These are phyloP conservation scores for Astragalus membranaceus DNA, from an alignment of 306 rosid genomes.

Conservation along the genomic window DNA sequence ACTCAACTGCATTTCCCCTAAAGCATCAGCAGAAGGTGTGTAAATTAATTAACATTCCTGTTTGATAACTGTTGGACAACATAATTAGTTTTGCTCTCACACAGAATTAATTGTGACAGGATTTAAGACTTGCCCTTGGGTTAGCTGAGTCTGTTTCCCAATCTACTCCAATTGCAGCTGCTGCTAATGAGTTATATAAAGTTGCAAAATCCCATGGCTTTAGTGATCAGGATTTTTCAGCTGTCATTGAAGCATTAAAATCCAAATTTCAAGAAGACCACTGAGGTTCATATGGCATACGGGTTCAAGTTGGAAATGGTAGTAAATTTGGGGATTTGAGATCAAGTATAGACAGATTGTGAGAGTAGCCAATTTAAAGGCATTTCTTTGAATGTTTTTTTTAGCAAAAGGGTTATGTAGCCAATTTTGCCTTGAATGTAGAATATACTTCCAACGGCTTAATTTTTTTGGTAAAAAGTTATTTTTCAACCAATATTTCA, in stretches of 20 bases:
- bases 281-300: background rate
- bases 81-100: background rate
- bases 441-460: background rate
- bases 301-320: background rate
- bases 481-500: background rate
- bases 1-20: conserved; percentile 87
- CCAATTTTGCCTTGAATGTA: conserved; percentile 6
- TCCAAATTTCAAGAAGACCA: conserved; percentile 42
- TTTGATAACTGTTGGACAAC: background rate
- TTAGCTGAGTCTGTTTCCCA: conserved; percentile 93
- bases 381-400: too few species aligned
- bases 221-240: conserved; percentile 88
- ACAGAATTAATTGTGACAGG: conserved; percentile 44
- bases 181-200: conserved; percentile 87
- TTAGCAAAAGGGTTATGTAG: too few species aligned
- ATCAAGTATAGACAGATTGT: background rate
- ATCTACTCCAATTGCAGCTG: conserved; percentile 82
- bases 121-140: conserved; percentile 85
- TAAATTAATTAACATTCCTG: background rate
- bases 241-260: conserved; percentile 87
- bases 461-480: background rate
- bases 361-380: background rate
- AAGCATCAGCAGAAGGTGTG: conserved; percentile 97
- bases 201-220: conserved; percentile 88
- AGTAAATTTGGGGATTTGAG: too few species aligned